Evolutionary conservation across 495 filamentous ascomycete genomes (phyloP), one percentile per base, ranked within the genome.

Genomic region (Terfezia boudieri): DNA sequence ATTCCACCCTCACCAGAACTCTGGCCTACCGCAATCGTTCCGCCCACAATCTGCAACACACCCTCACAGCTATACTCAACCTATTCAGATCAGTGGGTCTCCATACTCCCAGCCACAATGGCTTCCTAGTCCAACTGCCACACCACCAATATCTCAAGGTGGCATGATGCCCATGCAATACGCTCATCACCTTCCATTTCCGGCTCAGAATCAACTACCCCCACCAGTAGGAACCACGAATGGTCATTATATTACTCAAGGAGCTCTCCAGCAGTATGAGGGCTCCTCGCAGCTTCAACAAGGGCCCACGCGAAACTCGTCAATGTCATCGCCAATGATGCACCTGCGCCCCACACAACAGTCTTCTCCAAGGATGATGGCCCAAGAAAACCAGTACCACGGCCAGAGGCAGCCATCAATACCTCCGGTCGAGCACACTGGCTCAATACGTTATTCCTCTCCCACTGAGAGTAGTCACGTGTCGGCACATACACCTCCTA

Each of bases 391-490:
- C 12, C 41, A 46, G 12, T 49, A 53, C 20, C 56, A 58, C 10
- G 54, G 55, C 49, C 58, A 54, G 38, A 55, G 56, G 17, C 60
- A 62, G 37, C 60, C 55, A 50, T 59, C 60, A 43, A 56, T 53
- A 23, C 59, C 62, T 49, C 59, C 62, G n/a, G 43, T 62, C 12
- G 56, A 59, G 36, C 14, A 54, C 61, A 52, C 63, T 56, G 36
- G 20, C 61, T 49, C 63, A 54, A 46, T 6, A 68, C 12, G 62
- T 65, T 54, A 68, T 48, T 58, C 62, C 9, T 64, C 71, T 8
- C 65, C 72, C 17, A 67, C 71, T 32, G 68, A 69, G 36, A 64
- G 70, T 1, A 64, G 68, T 9, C 58, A 66, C 10, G 61, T 60
- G 11, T 59, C 55, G 49, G 63, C 58, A 14, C 41, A 46, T 20